Evolutionary conservation across 768 basidiomycete species (phyloP).

Genomic region (Postia placenta): DNA sequence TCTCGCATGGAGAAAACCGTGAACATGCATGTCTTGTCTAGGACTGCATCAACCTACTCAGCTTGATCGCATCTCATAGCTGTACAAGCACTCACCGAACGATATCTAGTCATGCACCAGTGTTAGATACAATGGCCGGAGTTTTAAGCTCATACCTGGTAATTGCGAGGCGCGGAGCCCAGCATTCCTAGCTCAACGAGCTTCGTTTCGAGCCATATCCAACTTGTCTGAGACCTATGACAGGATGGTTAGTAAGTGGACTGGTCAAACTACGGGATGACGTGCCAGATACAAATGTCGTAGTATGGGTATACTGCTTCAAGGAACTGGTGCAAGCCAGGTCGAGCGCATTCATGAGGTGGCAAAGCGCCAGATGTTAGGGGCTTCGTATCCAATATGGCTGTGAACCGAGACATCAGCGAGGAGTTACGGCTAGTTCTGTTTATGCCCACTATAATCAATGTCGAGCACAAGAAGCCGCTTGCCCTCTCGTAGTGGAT

Average conservation of each 20-base stretch:
- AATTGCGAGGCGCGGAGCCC: conserved; percentile 59
- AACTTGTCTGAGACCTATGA: conserved; percentile 73
- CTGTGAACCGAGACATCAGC: conserved; percentile 32
- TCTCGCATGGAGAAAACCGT: conserved; percentile 74
- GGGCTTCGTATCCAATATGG: conserved; percentile 81
- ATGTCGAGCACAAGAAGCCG: conserved; percentile 82
- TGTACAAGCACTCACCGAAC: conserved; percentile 39
- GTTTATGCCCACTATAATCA: conserved; percentile 77
- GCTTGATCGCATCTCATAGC: not conserved
- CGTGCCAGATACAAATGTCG: conserved; percentile 84
- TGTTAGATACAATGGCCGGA: too few species aligned
- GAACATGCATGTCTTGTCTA: conserved; percentile 89
- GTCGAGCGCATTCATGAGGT: conserved; percentile 76
- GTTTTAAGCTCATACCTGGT: conserved; percentile 45
- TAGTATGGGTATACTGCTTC: conserved; percentile 76
- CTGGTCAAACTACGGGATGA: too few species aligned
- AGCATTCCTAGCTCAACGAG: conserved; percentile 83
- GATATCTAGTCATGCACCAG: conserved; percentile 54
- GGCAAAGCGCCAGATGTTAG: conserved; percentile 78
- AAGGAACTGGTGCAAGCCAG: conserved; percentile 78
- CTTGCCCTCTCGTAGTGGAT: conserved; percentile 71
- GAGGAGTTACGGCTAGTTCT: too few species aligned
- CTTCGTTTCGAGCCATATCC: conserved; percentile 88
- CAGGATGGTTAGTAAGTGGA: not conserved
- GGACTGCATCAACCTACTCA: conserved; percentile 35